Base-by-base conservation (phyloP, 2,329 filamentous ascomycete species). In the Diaporthe australafricana region DNA sequence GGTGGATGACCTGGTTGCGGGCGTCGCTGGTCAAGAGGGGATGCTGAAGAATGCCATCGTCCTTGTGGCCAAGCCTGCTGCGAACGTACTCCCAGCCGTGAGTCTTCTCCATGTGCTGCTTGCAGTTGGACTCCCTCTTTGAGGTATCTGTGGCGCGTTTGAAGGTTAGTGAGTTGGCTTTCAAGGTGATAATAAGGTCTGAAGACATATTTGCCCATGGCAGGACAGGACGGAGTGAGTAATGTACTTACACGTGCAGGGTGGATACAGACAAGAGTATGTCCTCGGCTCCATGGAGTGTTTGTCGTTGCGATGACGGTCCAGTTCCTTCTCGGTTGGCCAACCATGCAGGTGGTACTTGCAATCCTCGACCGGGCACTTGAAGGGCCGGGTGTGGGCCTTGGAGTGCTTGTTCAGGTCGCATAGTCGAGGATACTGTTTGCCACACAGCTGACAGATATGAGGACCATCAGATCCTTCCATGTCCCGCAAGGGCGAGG, bases 31-130 rank as follows among this genome's bases (percentile, higher is more conserved):
- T 20, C 5, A 55, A 17, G 9, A 25, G 35, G 12, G 48, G 40
- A 17, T 55, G 38, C 8, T 17, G 56, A 38, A 47, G 38, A 6
- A 25, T 30, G 2, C 8, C 53, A 27, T 73, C 71, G 16, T 71
- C 71, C 17, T 63, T 67, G n/a, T 48, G 65, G 7, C 22, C 68
- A 17, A 35, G 90, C 84, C 94, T 94, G 50, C 91, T 93, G 70
- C 92, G 90, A 73, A 92, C 85, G 76, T 95, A 95, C 22, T 85
- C 82, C 89, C 91, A 94, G 68, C 88, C 87, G 78, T 95, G 93
- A 1, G 91, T 89, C 80, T 95, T 95, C 83, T 95, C 93, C 93
- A 95, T 95, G 81, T 95, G 93, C 79, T 95, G 93, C 82, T 95
- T 95, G 87, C 92, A 94, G 80, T 95, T 95, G 75, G 90, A 93